A percentile compares a stretch with the other conserved stretches of the same genome.
These are phyloP conservation scores for Thinopyrum elongatum DNA, from an alignment of 176 grass and related monocot species.

Conservation along the genomic window DNA sequence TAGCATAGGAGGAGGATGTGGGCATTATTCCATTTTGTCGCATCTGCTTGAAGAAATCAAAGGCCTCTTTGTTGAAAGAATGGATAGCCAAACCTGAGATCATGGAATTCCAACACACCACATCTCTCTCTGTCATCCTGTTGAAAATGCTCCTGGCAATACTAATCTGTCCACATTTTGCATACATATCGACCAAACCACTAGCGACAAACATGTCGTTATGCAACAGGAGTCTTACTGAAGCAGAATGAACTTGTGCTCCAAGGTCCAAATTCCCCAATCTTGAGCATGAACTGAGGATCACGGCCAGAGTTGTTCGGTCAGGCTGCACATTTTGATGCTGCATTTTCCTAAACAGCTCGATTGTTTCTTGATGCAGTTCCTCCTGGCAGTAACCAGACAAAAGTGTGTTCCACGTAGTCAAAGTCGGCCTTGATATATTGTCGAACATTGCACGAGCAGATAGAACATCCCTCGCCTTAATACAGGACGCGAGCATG, in stretches of 20 bases:
- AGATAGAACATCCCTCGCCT: constrained; percentile 48
- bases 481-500: constrained; percentile 64
- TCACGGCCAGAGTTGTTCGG: constrained; percentile 66
- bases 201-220: constrained; percentile 76
- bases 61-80: constrained; percentile 67
- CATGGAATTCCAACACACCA: constrained; percentile 92
- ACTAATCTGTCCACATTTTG: constrained; percentile 65
- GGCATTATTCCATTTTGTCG: constrained; percentile 49
- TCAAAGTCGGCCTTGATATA: constrained; percentile 57
- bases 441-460: constrained; percentile 73
- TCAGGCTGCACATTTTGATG: constrained; percentile 62
- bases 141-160: constrained; percentile 57
- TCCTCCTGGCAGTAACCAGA: constrained; percentile 84
- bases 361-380: constrained; percentile 45
- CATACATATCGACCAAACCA: constrained; percentile 80
- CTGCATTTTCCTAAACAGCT: constrained; percentile 80
- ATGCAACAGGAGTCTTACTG: constrained; percentile 59
- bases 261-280: constrained; percentile 52
- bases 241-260: constrained; percentile 71
- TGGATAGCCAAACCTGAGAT: constrained; percentile 67
- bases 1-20: constrained; percentile 77
- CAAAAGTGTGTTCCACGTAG: constrained; percentile 78
- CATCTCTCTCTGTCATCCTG: constrained; percentile 64
- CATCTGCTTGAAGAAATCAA: constrained; percentile 78
- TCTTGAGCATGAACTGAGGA: constrained; percentile 77